Base-by-base conservation (phyloP, 169 alveolate species). In the Cardiosporidium cionae region DNA sequence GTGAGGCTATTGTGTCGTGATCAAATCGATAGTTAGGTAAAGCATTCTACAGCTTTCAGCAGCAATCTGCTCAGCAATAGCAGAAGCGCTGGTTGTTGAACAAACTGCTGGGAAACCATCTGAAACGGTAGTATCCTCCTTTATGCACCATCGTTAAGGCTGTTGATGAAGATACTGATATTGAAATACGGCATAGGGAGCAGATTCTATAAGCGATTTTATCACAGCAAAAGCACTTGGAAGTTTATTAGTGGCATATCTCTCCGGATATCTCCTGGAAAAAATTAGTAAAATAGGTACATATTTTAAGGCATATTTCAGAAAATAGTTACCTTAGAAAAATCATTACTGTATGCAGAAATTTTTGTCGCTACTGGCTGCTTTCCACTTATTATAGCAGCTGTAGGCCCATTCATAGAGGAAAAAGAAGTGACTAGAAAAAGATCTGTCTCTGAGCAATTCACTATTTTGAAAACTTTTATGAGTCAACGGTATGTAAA, bases 241-340 rank as follows among this genome's bases (percentile, higher is more conserved):
- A 0, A 86, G 93, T 22, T 70, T 95, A 36, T 58, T 91, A 36
- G 95, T 94, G 52, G 96, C 98, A 9, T 95, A 95, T 83, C 87
- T 91, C 68, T 92, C 97, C 69, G 98, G 98, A 0, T 88, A 89
- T 62, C 74, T 94, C 65, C 73, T 94, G 9, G 97, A 93, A 70
- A 76, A 68, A n/a, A 82, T 88, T 68, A 75, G 92, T 23, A 91
- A 92, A 85, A 87, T 84, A 68, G 76, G 86, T 64, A 76, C 6
- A 78, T 7, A 0, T 29, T 23, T 16, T 29, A 44, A 44, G 16
- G n/a, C 16, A 44, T 44, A 44, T 44, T 44, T 44, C n/a, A 16
- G 16, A 44, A n/a, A 16, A 16, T 0, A 1, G 52, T 67, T 6
- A 4, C 4, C 32, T n/a, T n/a, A n/a, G n/a, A n/a, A n/a, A n/a